Evolutionary conservation across 306 rosid genomes (phyloP).

Genomic region (Luffa acutangula): DNA sequence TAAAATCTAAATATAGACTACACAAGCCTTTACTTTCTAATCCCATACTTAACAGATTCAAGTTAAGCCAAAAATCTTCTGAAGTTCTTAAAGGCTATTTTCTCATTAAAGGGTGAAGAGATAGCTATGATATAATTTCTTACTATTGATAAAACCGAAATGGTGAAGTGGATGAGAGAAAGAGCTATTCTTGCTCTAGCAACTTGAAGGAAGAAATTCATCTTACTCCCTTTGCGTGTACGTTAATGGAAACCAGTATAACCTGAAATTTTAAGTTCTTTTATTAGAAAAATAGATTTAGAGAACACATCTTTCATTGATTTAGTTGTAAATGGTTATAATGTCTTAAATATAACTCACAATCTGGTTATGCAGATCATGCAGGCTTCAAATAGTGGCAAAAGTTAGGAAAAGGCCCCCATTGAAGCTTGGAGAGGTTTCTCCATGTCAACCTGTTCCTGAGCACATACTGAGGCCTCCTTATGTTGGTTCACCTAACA

Average conservation of each 20-base stretch:
- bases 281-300: not conserved
- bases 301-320: not conserved
- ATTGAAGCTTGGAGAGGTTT: conserved; percentile 64
- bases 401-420: conserved; percentile 39
- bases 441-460: conserved; percentile 64
- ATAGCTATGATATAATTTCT: not conserved
- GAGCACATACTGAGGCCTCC: conserved; percentile 74
- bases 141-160: too few species aligned
- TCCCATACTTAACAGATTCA: too few species aligned
- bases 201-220: too few species aligned
- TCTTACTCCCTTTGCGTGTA: not conserved
- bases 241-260: not conserved
- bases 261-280: not conserved
- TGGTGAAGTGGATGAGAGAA: too few species aligned
- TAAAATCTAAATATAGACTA: too few species aligned
- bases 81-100: not conserved
- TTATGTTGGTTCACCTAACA: conserved; percentile 45
- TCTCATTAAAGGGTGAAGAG: not conserved
- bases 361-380: conserved; percentile 31
- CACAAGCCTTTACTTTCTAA: too few species aligned
- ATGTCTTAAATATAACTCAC: not conserved
- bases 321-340: not conserved
- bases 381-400: conserved; percentile 32
- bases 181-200: not conserved
- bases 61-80: too few species aligned